Evolutionary conservation across 495 filamentous ascomycete species (phyloP), one percentile per base, ranked within the genome.

Genomic region (Penicillium salamii): DNA sequence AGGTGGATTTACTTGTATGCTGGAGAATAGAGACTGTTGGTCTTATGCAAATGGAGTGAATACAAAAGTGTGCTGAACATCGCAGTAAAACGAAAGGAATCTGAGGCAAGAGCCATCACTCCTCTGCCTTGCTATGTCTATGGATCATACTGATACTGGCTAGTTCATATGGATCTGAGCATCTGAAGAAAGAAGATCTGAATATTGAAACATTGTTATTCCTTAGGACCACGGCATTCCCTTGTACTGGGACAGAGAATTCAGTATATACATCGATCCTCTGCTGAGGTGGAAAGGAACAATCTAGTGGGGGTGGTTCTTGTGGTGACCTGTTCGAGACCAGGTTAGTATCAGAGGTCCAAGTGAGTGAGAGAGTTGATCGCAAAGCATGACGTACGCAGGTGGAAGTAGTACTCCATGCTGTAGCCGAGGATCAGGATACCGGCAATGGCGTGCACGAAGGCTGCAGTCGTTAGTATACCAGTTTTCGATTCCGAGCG

Each of bases 371-470:
- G 8, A 36, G 23, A 26, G 23, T 4, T 8, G 8, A 19, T 48
- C 80, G 90, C 68, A 8, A 19, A 3, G 8, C 8, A 31, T 11
- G 23, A 46, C 43, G 11, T 84, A 98, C 93, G 90, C 57, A 97
- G 82, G 75, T 99, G 95, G 88, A 95, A 97, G 81, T 98, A 97
- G 85, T 98, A 98, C 72, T 93, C 87, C 76, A 96, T 87, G 54
- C 87, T 86, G 75, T 99, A 99, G 57, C 91, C 91, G 52, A 97
- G 58, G 48, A 81, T 68, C 51, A 92, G 68, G 40, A 98, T 70
- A 56, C 76, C 75, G 44, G 74, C 83, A 61, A 98, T 90, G 57
- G 86, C 80, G 70, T 98, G 93, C 53, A 89, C 76, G 57, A 97
- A 74, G 52, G 93, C 93, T 98, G 58, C 59, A 53, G 28, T 7